Base-by-base conservation (phyloP, 306 rosid species). In the Albizia julibrissin region DNA sequence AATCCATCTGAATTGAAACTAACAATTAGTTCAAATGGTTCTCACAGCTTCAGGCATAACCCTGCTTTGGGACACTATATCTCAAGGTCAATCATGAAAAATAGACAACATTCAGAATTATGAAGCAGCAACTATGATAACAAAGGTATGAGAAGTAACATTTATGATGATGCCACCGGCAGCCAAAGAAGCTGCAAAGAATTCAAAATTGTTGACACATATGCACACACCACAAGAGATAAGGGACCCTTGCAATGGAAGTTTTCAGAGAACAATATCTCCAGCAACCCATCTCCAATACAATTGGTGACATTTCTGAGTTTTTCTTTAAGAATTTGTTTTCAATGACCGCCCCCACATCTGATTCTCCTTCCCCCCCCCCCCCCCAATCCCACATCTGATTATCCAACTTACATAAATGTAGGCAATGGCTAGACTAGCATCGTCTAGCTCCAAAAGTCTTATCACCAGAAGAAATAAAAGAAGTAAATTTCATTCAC, bases 11-110 rank as follows among this genome's bases (percentile, higher is more conserved):
- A 75, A 75, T 47, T 44, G 9, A 78, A 69, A 29, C 18, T 52
- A 21, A 71, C 43, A 52, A 56, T 65, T 34, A 26, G 58, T 24
- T 74, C 62, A 50, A 47, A 66, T 37, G n/a, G 26, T 31, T 73
- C 66, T 84, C 75, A 78, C 10, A 68, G 34, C 78, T 21, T 79
- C 64, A 58, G 68, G 73, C 68, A 84, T 56, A 21, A 27, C 21
- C 19, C 39, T 6, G 67, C 24, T 80, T 75, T 37, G 26, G 69
- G n/a, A 58, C 76, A 42, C 19, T 10, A 81, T 49, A 37, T 73
- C 73, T 74, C 62, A 44, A 52, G 80, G 21, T 61, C 68, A 49
- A 18, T 66, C 49, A 54, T 24, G 69, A 65, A 72, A 44, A 69
- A 44, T 3, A 75, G 43, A n/a, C 34, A 54, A 66, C 65, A 59